phyloP scores from a whole-genome alignment of 768 basidiomycete genomes.

The Rubroboletus satanas region DNA sequence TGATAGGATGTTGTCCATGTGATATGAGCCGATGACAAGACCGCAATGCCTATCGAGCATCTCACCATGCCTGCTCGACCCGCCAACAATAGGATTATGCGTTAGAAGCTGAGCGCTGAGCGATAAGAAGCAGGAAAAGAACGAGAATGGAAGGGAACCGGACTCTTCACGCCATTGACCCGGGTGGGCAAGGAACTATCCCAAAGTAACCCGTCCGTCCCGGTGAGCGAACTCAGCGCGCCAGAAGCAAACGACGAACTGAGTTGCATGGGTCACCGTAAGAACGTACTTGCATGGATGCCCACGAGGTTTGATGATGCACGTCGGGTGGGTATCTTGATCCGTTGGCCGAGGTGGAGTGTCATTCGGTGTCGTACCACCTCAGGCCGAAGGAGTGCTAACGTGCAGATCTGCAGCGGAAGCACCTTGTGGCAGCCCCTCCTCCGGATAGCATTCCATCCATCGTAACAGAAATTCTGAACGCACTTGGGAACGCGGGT shows the following conservation, averaged over 20 bases:
- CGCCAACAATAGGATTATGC: background rate
- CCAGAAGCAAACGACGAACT: background rate
- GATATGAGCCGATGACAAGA: background rate
- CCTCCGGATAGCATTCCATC: background rate
- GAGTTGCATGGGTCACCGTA: background rate
- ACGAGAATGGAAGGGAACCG: background rate
- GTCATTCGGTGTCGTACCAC: background rate
- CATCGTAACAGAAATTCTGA: background rate
- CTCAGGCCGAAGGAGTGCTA: background rate
- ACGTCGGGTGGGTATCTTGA: background rate
- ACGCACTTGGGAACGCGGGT: background rate
- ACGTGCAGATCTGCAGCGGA: constrained; percentile 1
- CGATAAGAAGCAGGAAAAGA: background rate
- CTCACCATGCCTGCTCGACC: background rate
- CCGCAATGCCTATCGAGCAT: background rate
- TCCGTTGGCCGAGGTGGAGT: background rate
- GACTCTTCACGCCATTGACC: background rate
- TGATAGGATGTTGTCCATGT: background rate
- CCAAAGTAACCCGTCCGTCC: background rate
- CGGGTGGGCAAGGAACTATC: background rate
- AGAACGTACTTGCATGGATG: background rate
- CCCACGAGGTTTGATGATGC: background rate
- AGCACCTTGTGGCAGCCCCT: background rate
- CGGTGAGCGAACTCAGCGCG: background rate
- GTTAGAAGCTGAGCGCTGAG: background rate